Evolutionary conservation across 2,329 filamentous ascomycete species (phyloP).

Genomic region (Elsinoe arachidis): DNA sequence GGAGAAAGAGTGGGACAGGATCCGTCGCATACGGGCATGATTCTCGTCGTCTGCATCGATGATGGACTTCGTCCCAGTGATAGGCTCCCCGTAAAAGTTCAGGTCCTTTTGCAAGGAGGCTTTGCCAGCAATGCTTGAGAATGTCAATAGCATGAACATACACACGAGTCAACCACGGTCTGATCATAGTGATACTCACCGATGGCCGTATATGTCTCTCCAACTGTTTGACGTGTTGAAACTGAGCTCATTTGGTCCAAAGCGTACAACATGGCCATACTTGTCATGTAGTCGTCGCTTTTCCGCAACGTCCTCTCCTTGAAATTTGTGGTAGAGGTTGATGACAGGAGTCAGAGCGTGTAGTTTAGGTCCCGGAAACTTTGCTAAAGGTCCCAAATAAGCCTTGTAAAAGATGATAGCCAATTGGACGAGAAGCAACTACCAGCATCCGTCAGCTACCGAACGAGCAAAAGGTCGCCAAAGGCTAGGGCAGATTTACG

Average conservation of each 20-base stretch:
- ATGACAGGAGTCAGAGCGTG: constrained; percentile 18
- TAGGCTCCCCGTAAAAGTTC: constrained; percentile 15
- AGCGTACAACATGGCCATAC: constrained; percentile 40
- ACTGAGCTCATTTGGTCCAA: constrained; percentile 41
- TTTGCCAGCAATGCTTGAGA: constrained; percentile 4
- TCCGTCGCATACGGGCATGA: constrained; percentile 32
- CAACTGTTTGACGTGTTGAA: constrained; percentile 34
- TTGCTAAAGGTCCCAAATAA: constrained; percentile 36
- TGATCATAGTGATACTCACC: constrained; percentile 15
- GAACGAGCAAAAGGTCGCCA: neutral
- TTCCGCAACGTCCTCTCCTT: constrained; percentile 14
- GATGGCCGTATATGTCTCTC: constrained; percentile 36
- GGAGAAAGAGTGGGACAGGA: constrained; percentile 34
- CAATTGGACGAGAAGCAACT: neutral
- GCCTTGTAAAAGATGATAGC: constrained; percentile 28
- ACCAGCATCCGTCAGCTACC: neutral
- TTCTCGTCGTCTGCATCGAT: constrained; percentile 28
- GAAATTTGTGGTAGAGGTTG: constrained; percentile 2
- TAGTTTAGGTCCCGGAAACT: constrained; percentile 36
- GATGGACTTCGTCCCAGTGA: constrained; percentile 9
- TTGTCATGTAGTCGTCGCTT: constrained; percentile 27
- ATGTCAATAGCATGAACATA: neutral
- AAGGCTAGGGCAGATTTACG: neutral
- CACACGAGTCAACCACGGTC: too few species aligned
- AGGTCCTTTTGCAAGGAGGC: constrained; percentile 23